Base-by-base conservation (phyloP, 768 basidiomycete genomes). In the Cystobasidiopsis lactophilus region DNA sequence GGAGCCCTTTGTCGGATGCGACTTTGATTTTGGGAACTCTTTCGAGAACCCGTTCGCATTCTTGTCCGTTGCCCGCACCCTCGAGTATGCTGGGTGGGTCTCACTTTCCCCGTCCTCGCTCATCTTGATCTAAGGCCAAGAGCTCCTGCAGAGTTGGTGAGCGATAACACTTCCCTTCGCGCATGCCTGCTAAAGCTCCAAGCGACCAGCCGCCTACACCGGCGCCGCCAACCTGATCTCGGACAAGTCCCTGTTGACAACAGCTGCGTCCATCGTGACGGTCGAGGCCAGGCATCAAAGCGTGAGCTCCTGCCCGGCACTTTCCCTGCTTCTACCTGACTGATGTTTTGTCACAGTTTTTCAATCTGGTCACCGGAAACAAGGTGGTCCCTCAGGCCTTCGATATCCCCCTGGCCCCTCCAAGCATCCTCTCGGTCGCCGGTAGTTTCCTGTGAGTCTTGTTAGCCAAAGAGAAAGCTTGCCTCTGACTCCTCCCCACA, bases 51-150 rank as follows among this genome's bases (percentile, higher is more conserved):
- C 59, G 33, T 30, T 72, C 3, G 78, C 76, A 14, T 82, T 82
- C 79, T 72, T 76, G 27, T 69, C 74, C 1, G 71, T 72, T 10
- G 83, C 82, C 1, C 81, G 82, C 55, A 69, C 77, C 0, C 74
- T 85, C n/a, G 83, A 85, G 68, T 71, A 74, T 51, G 71, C 81
- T 39, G 83, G 84, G 7, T 35, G n/a, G n/a, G n/a, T n/a, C n/a
- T n/a, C n/a, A n/a, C n/a, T n/a, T n/a, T n/a, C n/a, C n/a, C n/a
- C 51, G 80, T 84, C 37, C 19, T 19, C n/a, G 7, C n/a, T 43
- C 27, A 43, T n/a, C n/a, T n/a, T n/a, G n/a, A n/a, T n/a, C n/a
- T n/a, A n/a, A n/a, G n/a, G n/a, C n/a, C n/a, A n/a, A n/a, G n/a
- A n/a, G n/a, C n/a, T n/a, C n/a, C n/a, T n/a, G n/a, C n/a, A n/a